Conservation (phyloP, 2,329 filamentous ascomycete genomes). For the Mycocentrospora acerina region DNA sequence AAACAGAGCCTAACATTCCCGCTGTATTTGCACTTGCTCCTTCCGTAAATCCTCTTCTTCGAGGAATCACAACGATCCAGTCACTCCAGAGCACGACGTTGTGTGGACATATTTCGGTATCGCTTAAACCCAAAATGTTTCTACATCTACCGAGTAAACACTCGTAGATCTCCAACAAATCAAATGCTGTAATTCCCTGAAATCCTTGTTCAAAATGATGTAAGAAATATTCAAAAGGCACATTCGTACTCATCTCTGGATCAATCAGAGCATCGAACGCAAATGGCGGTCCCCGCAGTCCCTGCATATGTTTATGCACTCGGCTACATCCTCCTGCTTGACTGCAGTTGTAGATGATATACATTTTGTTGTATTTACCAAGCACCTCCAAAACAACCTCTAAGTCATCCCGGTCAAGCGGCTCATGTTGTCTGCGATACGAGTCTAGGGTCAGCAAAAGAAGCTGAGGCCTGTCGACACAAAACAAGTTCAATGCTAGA, state of each 20-base stretch:
- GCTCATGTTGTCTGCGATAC: constrained; percentile 49
- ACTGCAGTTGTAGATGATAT: constrained; percentile 53
- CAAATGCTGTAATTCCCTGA: constrained; percentile 1
- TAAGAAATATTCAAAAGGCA: constrained; percentile 43
- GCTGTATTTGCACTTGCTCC: constrained; percentile 48
- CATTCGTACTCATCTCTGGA: constrained; percentile 15
- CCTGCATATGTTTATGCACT: constrained; percentile 54
- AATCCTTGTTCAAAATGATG: constrained; percentile 29
- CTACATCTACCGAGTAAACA: constrained; percentile 19
- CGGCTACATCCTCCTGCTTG: constrained; percentile 49
- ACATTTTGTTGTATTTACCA: constrained; percentile 29
- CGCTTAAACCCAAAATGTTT: constrained; percentile 7
- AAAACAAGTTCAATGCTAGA: constrained; percentile 53
- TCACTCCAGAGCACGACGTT: constrained; percentile 49
- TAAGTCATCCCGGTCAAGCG: constrained; percentile 45
- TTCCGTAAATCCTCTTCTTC: constrained; percentile 38
- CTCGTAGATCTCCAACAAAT: constrained; percentile 19
- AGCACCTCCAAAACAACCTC: constrained; percentile 42
- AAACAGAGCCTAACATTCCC: constrained; percentile 52
- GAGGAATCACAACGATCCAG: constrained; percentile 53
- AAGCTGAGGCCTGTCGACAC: constrained; percentile 51
- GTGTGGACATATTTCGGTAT: constrained; percentile 43
- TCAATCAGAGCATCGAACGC: constrained; percentile 27
- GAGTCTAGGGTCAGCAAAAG: constrained; percentile 53
- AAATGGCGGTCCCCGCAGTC: constrained; percentile 39